Base-by-base conservation (phyloP, 2,329 filamentous ascomycete species). In the Monascus ruber region DNA sequence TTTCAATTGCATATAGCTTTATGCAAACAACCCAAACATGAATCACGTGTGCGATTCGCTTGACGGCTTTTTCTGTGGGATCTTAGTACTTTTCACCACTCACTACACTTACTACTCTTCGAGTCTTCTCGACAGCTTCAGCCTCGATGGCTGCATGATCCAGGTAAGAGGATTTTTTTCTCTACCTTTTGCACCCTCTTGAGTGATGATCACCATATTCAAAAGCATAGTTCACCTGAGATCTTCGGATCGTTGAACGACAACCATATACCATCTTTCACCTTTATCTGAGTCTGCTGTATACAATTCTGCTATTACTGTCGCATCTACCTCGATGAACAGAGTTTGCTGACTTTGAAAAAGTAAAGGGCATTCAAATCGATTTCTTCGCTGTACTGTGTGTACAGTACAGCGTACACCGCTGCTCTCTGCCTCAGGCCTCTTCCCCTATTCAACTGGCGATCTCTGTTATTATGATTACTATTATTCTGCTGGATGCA, bases 191-290 rank as follows among this genome's bases (percentile, higher is more conserved):
- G 8, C 7, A 26, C 31, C 17, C 34, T 40, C 37, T 38, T 46
- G 41, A 35, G 55, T 62, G 59, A 64, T 63, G 60, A 63, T 51
- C 50, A 56, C 55, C 51, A 50, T 51, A 53, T 46, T 41, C 46
- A 55, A 55, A 56, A 56, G 60, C 59, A 63, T 64, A 64, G 60
- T 64, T 64, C 60, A 64, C 51, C 59, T 62, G 59, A 64, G 52
- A 53, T 60, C 58, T 56, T 51, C 53, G 53, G 52, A 58, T 56
- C 50, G 40, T 43, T 63, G 60, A 63, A 62, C 58, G 60, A 63
- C 48, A 60, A 61, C 50, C 49, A 49, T 53, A 51, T 55, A 58
- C 54, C 58, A 62, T 62, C 55, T 59, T 60, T 56, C 51, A 51
- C 41, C 42, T 50, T 48, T 59, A 40, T 59, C 56, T 59, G 55